Base-by-base conservation (phyloP, 148 eudicot genomes). In the Linanthus parryae region DNA sequence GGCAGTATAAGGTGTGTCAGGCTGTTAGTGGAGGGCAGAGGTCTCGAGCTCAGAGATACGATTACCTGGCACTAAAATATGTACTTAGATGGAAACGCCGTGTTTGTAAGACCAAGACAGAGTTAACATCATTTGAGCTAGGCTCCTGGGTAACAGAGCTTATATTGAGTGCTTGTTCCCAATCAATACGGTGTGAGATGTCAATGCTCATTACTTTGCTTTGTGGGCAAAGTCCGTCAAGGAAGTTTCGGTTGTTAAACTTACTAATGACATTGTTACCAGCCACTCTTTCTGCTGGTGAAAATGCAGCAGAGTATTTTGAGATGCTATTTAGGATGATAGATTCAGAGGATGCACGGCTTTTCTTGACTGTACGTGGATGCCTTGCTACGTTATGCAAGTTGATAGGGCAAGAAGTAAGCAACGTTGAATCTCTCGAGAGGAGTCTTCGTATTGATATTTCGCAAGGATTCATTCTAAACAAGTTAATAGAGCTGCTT, bases 121-220 rank as follows among this genome's bases (percentile, higher is more conserved):
- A 76, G 39, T 58, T 82, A 55, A 64, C 75, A 64, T 80, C 96
- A 13, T 94, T 94, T 80, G 99, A 94, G 61, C 79, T 94, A 48
- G 99, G 99, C 19, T 88, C 99, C 29, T 94, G 99, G 99, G 99
- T 94, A 63, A 84, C 96, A 27, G 99, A 80, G 64, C 99, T 94
- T 41, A 77, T 82, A 67, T 65, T 94, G 58, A 94, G 99, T 73
- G 92, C 96, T 51, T 94, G 96, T 62, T 94, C 96, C 46, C 99
- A 84, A 64, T 94, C 99, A 34, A 94, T 94, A 67, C 76, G 99
- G 65, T 78, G 91, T 22, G 99, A 94, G 65, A 94, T 94, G 96
- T 94, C 95, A 73, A 88, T 88, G 87, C 68, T 94, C 61, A 81
- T 94, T 46, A 74, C 78, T 68, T 56, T 94, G 60, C 99, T 94